Evolutionary conservation across 306 rosid species (phyloP).

Genomic region (Carpinus viminea): DNA sequence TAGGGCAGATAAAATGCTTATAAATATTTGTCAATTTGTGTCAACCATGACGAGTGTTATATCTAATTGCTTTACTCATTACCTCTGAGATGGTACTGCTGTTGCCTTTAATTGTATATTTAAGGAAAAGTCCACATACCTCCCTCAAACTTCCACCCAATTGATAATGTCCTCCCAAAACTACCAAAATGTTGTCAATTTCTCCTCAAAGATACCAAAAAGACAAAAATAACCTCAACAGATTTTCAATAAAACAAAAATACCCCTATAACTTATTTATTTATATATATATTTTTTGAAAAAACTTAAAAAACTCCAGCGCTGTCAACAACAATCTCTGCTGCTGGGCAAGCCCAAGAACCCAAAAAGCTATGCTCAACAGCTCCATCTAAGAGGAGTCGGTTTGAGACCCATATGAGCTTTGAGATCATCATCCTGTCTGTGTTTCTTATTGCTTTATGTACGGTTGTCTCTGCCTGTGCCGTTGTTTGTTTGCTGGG

Average conservation of each 20-base stretch:
- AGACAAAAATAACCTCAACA: too few species aligned
- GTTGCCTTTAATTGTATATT: not conserved
- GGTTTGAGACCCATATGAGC: conserved; percentile 89
- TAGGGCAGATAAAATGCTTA: not conserved
- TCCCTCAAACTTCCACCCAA: too few species aligned
- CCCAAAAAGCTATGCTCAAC: conserved; percentile 83
- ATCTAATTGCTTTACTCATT: not conserved
- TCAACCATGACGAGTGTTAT: not conserved
- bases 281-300: too few species aligned
- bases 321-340: too few species aligned
- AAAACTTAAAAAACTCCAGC: too few species aligned
- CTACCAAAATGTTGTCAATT: too few species aligned
- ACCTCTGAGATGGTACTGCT: not conserved
- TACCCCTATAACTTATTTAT: too few species aligned
- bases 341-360: too few species aligned
- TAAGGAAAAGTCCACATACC: too few species aligned
- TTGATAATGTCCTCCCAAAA: too few species aligned
- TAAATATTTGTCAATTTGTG: not conserved
- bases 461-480: conserved; percentile 63
- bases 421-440: conserved; percentile 77
- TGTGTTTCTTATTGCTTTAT: conserved; percentile 64
- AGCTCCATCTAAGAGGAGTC: conserved; percentile 97
- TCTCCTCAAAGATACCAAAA: too few species aligned
- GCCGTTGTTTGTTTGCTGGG: conserved; percentile 79
- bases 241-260: too few species aligned